Conservation (phyloP, 2,329 filamentous ascomycete genomes). For the Teratosphaeria zuluensis region DNA sequence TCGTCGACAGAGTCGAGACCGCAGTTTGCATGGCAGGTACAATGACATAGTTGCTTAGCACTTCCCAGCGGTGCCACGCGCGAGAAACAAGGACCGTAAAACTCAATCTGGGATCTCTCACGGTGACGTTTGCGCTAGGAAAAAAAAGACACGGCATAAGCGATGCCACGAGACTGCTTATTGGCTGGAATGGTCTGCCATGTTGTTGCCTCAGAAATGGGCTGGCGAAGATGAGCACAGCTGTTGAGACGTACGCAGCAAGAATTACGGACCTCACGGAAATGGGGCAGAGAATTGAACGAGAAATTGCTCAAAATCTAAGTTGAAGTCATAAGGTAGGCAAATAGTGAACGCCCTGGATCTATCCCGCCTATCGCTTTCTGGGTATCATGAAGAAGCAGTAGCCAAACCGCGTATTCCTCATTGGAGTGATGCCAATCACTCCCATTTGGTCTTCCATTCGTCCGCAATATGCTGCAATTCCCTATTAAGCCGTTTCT, state of each 20-base stretch:
- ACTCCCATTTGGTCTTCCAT: slow-evolving; percentile 44
- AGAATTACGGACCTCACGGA: no score
- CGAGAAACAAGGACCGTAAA: neutral
- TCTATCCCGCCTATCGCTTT: neutral
- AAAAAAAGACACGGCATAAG: neutral
- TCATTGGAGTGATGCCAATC: neutral
- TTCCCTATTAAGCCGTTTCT: slow-evolving; percentile 44
- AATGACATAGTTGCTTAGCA: neutral
- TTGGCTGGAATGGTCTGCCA: neutral
- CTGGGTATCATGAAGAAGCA: neutral
- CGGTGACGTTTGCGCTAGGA: neutral
- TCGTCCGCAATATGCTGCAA: slow-evolving; percentile 40
- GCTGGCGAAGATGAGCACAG: neutral
- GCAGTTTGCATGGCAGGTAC: neutral
- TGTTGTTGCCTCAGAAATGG: neutral
- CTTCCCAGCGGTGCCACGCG: neutral
- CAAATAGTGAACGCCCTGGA: neutral
- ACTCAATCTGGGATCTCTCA: neutral
- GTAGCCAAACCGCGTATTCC: neutral
- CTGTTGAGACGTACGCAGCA: no score
- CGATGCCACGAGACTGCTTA: neutral
- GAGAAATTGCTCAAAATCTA: neutral
- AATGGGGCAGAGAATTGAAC: no score
- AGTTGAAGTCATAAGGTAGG: neutral
- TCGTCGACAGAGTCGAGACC: neutral